These are phyloP conservation scores for Ceratocystis albifundus DNA, from an alignment of 2,329 filamentous ascomycete species.

Conservation along the genomic window DNA sequence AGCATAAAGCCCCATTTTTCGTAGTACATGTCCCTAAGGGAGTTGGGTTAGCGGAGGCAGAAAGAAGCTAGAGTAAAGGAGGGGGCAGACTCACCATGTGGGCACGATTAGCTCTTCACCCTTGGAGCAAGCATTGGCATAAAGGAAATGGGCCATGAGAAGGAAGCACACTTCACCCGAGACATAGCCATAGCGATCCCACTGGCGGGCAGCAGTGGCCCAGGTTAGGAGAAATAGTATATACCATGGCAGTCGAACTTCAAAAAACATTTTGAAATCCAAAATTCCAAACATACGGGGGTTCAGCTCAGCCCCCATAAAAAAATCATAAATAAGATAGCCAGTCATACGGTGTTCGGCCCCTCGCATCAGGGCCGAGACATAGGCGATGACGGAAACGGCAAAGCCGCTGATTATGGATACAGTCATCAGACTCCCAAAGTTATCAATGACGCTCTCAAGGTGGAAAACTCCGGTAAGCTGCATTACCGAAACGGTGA, in stretches of 20 bases:
- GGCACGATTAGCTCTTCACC: constrained; percentile 83
- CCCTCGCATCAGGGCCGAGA: constrained; percentile 69
- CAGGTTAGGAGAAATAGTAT: constrained; percentile 70
- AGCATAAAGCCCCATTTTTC: constrained; percentile 98
- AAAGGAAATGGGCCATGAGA: constrained; percentile 80
- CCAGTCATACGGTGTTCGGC: constrained; percentile 89
- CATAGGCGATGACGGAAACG: constrained; percentile 72
- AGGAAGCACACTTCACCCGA: constrained; percentile 75
- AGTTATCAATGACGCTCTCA: constrained; percentile 88
- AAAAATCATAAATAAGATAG: constrained; percentile 76
- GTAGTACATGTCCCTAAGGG: constrained; percentile 70
- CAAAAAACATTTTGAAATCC: constrained; percentile 95
- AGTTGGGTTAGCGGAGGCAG: neutral
- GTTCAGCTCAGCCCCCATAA: constrained; percentile 85
- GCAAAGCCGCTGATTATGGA: constrained; percentile 84
- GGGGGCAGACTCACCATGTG: constrained; percentile 46
- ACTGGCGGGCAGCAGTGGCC: constrained; percentile 68
- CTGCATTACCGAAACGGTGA: constrained; percentile 59
- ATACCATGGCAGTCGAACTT: constrained; percentile 86
- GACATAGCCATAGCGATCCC: constrained; percentile 74
- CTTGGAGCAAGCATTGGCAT: constrained; percentile 85
- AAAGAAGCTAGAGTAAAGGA: neutral
- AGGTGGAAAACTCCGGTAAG: constrained; percentile 75
- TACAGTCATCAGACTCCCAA: constrained; percentile 83
- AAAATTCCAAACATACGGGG: constrained; percentile 75